These are phyloP conservation scores for Knufia fluminis DNA, from an alignment of 2,329 filamentous ascomycete genomes.

Conservation along the genomic window DNA sequence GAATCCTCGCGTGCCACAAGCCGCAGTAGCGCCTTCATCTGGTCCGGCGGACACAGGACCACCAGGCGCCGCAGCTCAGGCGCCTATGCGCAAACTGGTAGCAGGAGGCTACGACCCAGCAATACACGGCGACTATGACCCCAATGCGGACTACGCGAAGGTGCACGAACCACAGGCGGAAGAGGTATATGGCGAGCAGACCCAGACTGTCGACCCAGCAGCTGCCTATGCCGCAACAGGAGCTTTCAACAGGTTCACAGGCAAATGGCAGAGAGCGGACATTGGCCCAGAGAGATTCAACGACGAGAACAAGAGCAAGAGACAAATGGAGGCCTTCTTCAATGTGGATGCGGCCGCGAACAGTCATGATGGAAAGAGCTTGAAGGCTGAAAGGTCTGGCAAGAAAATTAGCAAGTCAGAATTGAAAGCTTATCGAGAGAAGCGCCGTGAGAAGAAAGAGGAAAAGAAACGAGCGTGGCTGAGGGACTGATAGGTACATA, in stretches of 20 bases:
- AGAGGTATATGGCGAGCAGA: conserved; percentile 27
- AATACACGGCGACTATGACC: conserved; percentile 94
- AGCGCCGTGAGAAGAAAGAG: conserved; percentile 79
- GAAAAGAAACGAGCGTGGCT: conserved; percentile 91
- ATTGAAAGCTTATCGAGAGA: conserved; percentile 84
- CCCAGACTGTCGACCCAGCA: conserved; percentile 32
- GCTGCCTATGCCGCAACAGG: conserved; percentile 57
- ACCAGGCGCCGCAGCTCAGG: conserved; percentile 29
- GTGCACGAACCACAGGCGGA: conserved; percentile 31
- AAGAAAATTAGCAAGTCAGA: conserved; percentile 80
- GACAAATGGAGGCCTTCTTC: conserved; percentile 92
- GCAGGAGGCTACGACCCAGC: conserved; percentile 82
- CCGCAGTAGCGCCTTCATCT: conserved; percentile 32
- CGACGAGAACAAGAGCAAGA: conserved; percentile 74
- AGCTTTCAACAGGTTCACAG: conserved; percentile 86
- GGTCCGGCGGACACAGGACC: conserved; percentile 71
- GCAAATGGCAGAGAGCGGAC: conserved; percentile 63
- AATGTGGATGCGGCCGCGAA: conserved; percentile 93
- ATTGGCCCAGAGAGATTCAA: conserved; percentile 66
- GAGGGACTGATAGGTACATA: conserved; percentile 52
- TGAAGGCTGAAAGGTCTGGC: conserved; percentile 80
- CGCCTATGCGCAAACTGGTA: conserved; percentile 35
- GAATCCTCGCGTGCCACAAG: conserved; percentile 62
- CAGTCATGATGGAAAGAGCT: conserved; percentile 75
- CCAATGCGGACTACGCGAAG: conserved; percentile 86